Conservation (phyloP, 768 basidiomycete species). For the Phaffia australis region DNA sequence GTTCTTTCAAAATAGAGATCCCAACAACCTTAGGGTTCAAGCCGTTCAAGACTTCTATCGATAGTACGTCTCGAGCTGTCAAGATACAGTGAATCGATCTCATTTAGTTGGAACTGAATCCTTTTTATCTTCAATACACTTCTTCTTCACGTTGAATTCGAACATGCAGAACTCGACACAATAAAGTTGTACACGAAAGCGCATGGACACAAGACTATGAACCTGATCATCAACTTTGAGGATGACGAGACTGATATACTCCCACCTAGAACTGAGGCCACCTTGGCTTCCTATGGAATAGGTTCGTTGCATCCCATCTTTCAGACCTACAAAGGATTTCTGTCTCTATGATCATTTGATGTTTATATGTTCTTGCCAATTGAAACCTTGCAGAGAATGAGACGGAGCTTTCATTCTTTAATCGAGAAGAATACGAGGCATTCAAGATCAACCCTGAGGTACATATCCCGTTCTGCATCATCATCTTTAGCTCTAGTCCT, state of each 20-base stretch:
- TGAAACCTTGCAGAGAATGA: conserved; percentile 63
- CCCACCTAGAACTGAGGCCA: conserved; percentile 49
- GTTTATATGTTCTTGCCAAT: neutral
- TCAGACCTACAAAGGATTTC: neutral
- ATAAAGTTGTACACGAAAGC: conserved; percentile 89
- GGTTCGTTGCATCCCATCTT: conserved; percentile 47
- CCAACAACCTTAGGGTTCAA: conserved; percentile 72
- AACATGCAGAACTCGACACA: conserved; percentile 45
- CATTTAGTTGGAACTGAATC: no score
- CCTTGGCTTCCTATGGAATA: conserved; percentile 60
- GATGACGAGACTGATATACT: conserved; percentile 83
- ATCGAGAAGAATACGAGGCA: conserved; percentile 57
- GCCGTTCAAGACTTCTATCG: conserved; percentile 58
- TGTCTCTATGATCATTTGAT: neutral
- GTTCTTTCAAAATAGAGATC: conserved; percentile 46
- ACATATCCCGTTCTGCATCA: neutral
- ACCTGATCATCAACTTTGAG: conserved; percentile 95
- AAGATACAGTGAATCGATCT: neutral
- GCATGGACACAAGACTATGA: conserved; percentile 93
- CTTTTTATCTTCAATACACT: no score
- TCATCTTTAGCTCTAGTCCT: no score
- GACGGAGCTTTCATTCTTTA: conserved; percentile 88
- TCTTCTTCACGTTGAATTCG: neutral
- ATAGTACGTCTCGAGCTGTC: conserved; percentile 43
- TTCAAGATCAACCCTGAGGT: conserved; percentile 82